Evolutionary conservation across 192 early-diverging fungal species (phyloP).

Genomic region (Entophlyctis helioformis): DNA sequence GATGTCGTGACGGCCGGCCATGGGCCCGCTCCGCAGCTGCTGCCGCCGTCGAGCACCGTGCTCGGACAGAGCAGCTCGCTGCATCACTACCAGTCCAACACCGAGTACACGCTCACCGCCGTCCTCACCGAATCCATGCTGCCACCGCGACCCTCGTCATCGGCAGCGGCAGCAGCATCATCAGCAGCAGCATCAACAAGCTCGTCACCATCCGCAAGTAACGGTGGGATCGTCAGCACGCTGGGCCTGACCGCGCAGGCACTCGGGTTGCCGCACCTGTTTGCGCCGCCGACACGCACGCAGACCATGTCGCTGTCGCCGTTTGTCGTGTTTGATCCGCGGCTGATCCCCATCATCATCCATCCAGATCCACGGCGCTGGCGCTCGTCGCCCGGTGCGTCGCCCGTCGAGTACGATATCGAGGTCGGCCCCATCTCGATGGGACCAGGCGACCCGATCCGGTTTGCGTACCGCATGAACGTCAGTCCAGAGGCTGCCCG

Average conservation of each 20-base stretch:
- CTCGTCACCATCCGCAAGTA: no score
- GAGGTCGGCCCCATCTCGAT: conserved; percentile 26
- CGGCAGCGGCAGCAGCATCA: conserved; percentile 1
- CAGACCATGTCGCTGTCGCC: conserved; percentile 9
- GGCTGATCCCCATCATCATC: conserved; percentile 31
- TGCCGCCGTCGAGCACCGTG: conserved; percentile 7
- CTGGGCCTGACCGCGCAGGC: no score
- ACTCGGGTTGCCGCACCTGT: background rate
- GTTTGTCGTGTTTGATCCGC: conserved; percentile 30
- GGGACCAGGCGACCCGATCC: conserved; percentile 28
- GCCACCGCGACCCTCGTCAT: conserved; percentile 2
- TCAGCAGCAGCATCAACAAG: no score
- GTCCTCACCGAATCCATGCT: conserved; percentile 15
- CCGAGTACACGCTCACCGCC: conserved; percentile 19
- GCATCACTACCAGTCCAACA: conserved; percentile 9
- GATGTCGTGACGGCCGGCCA: conserved; percentile 4
- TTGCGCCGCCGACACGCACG: conserved; percentile 1
- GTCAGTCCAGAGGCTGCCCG: conserved; percentile 27
- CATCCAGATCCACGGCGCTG: conserved; percentile 34
- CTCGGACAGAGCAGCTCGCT: conserved; percentile 3
- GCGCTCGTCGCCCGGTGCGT: conserved; percentile 26
- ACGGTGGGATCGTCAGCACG: no score
- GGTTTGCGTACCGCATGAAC: conserved; percentile 29
- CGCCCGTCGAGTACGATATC: conserved; percentile 39
- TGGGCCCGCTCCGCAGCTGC: conserved; percentile 11